These are phyloP conservation scores for Penicillium sp. DNA, from an alignment of 2,329 filamentous ascomycete species.

Conservation along the genomic window DNA sequence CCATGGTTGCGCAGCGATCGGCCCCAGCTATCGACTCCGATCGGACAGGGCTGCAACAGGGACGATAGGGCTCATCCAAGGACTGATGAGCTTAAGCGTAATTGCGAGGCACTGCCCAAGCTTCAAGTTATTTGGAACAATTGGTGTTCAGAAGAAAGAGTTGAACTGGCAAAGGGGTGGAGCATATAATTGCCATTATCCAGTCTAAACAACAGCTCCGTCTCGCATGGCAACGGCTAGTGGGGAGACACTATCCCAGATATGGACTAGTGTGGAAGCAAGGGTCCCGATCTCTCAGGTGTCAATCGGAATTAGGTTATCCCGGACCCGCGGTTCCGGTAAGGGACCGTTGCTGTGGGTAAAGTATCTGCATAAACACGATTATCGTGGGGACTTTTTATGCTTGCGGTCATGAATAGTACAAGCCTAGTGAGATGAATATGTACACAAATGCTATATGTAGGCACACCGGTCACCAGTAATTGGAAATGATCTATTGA, in stretches of 20 bases:
- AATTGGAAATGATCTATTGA: slow-evolving; percentile 1
- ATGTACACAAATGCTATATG: too few species aligned
- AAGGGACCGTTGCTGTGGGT: too few species aligned
- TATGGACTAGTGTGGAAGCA: slow-evolving; percentile 12
- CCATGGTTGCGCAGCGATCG: slow-evolving; percentile 30
- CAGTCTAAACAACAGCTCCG: slow-evolving; percentile 21
- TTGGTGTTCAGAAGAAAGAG: slow-evolving; percentile 9
- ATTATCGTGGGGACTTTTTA: too few species aligned
- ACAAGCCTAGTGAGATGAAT: too few species aligned
- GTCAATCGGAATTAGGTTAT: too few species aligned
- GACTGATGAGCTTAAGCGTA: slow-evolving; percentile 9
- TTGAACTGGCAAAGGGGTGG: slow-evolving; percentile 19
- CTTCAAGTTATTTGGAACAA: slow-evolving; percentile 1
- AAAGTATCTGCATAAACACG: too few species aligned
- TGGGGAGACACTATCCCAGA: slow-evolving; percentile 6
- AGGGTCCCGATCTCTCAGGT: slow-evolving; percentile 13
- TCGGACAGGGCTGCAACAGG: slow-evolving; percentile 15
- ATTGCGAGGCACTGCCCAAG: slow-evolving; percentile 3
- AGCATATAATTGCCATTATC: slow-evolving; percentile 17
- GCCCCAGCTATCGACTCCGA: slow-evolving; percentile 14
- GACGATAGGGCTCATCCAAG: slow-evolving; percentile 14
- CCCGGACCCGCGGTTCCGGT: too few species aligned
- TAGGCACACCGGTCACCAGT: too few species aligned
- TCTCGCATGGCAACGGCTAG: slow-evolving; percentile 20
- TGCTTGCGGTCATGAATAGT: too few species aligned